Evolutionary conservation across 2,329 filamentous ascomycete genomes (phyloP), one percentile per base, ranked within the genome.

Genomic region (Phaeosphaeriaceae sp.): DNA sequence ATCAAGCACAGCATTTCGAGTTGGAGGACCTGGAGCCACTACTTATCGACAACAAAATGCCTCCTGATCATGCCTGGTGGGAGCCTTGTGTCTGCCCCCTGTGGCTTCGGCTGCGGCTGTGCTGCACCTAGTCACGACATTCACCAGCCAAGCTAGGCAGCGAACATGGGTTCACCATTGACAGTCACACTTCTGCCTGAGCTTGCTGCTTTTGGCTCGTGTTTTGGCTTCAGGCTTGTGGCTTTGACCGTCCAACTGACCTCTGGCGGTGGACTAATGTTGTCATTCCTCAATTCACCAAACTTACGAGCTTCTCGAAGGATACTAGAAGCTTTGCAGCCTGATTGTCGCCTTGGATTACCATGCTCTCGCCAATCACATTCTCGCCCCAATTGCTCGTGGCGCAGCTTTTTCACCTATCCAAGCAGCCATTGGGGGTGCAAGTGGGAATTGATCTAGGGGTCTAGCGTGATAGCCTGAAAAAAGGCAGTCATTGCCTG

Each of bases 401-500:
- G 67, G 67, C 67, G 61, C 59, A 66, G 67, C 54, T 26, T 48
- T 29, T 42, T 50, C 35, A 45, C 56, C 50, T 52, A 43, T 49
- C 50, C 50, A 42, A 43, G 47, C 45, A 49, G 36, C 36, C 46
- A 46, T 55, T 58, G 42, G 51, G 54, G 42, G 47, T 54, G 50
- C 46, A 56, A 51, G 46, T 51, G 50, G 45, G 50, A 58, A 57
- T 51, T 49, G 43, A 40, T 47, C 54, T 50, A 34, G 40, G 53
- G 36, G 21, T 52, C 54, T 52, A 58, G 63, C 61, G 62, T 68
- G 63, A 67, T 60, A 54, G 63, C 67, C 62, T 62, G 44, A 52
- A 62, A 64, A 46, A 56, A 70, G 68, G 67, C 67, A 65, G 61
- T 50, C 40, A 48, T 58, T 63, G 54, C 66, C 60, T 64, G 64